Evolutionary conservation across 2,329 filamentous ascomycete species (phyloP).

Genomic region (Stagonosporopsis tanaceti): DNA sequence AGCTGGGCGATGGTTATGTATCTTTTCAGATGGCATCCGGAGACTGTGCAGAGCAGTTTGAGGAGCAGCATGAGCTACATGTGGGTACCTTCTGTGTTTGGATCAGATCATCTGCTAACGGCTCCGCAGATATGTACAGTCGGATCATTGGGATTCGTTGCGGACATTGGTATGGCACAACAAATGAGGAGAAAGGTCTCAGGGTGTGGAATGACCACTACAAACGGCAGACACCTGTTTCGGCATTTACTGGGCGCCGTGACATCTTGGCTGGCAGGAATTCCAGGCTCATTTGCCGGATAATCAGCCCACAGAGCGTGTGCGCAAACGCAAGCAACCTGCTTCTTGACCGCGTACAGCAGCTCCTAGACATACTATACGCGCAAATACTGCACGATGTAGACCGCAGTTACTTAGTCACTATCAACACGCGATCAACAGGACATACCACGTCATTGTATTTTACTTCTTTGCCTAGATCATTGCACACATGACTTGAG

Average conservation of each 20-base stretch:
- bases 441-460: too few relatives aligned
- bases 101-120: slow-evolving; percentile 23
- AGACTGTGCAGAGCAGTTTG: slow-evolving; percentile 88
- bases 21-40: slow-evolving; percentile 89
- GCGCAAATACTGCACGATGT: too few relatives aligned
- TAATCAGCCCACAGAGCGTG: too few relatives aligned
- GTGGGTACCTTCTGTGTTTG: slow-evolving; percentile 61
- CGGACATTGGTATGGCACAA: slow-evolving; percentile 89
- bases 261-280: not conserved
- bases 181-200: slow-evolving; percentile 53
- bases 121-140: slow-evolving; percentile 71
- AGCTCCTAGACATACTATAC: too few relatives aligned
- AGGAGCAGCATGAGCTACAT: slow-evolving; percentile 98
- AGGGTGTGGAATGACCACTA: not conserved
- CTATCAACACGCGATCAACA: too few relatives aligned
- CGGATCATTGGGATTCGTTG: slow-evolving; percentile 87
- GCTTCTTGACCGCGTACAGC: too few relatives aligned
- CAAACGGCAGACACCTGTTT: not conserved
- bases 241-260: not conserved
- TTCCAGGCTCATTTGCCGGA: not conserved
- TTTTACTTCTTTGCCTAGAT: too few relatives aligned
- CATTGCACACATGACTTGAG: too few relatives aligned
- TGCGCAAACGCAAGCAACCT: too few relatives aligned
- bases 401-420: too few relatives aligned
- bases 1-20: slow-evolving; percentile 97